A percentile compares a stretch with the other conserved stretches of the same genome.
These are phyloP conservation scores for Seiridium unicorne DNA, from an alignment of 2,329 filamentous ascomycete genomes.

Conservation along the genomic window DNA sequence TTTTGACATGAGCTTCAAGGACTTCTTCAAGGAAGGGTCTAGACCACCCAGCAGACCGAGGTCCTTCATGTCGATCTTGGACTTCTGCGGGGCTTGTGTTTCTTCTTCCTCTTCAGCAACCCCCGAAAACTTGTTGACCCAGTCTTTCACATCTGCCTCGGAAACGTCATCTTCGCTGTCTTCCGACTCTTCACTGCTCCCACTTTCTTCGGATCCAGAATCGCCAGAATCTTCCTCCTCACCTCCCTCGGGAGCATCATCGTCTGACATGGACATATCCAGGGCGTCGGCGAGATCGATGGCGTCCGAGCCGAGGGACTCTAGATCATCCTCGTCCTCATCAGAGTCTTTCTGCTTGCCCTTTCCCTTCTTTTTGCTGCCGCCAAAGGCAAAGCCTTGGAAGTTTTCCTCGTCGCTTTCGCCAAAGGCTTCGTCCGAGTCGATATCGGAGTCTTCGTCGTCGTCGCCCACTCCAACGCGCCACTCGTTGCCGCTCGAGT, in stretches of 20 bases:
- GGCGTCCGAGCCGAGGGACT: slow-evolving; percentile 57
- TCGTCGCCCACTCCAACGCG: slow-evolving; percentile 66
- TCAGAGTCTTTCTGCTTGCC: slow-evolving; percentile 51
- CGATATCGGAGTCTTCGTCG: slow-evolving; percentile 64
- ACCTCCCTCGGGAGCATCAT: slow-evolving; percentile 40
- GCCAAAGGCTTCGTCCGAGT: slow-evolving; percentile 79
- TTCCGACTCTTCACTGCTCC: slow-evolving; percentile 30
- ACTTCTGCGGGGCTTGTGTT: slow-evolving; percentile 51
- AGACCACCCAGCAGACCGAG: slow-evolving; percentile 68
- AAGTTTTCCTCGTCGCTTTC: slow-evolving; percentile 86
- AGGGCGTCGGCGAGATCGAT: slow-evolving; percentile 58
- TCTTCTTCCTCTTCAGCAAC: slow-evolving; percentile 56
- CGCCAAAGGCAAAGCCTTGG: slow-evolving; percentile 64
- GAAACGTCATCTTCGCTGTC: slow-evolving; percentile 48
- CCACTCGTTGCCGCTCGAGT: slow-evolving; percentile 86
- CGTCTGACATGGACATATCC: slow-evolving; percentile 42
- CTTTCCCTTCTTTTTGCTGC: slow-evolving; percentile 35
- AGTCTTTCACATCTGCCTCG: slow-evolving; percentile 43
- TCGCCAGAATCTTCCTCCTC: slow-evolving; percentile 39
- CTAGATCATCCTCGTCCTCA: slow-evolving; percentile 53
- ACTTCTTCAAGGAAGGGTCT: slow-evolving; percentile 74
- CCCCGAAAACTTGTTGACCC: slow-evolving; percentile 64
- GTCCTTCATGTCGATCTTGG: slow-evolving; percentile 74
- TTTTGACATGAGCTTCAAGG: slow-evolving; percentile 71
- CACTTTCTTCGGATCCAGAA: slow-evolving; percentile 41